Conservation (phyloP, 2,329 filamentous ascomycete species). For the Domatiomyces globalis region DNA sequence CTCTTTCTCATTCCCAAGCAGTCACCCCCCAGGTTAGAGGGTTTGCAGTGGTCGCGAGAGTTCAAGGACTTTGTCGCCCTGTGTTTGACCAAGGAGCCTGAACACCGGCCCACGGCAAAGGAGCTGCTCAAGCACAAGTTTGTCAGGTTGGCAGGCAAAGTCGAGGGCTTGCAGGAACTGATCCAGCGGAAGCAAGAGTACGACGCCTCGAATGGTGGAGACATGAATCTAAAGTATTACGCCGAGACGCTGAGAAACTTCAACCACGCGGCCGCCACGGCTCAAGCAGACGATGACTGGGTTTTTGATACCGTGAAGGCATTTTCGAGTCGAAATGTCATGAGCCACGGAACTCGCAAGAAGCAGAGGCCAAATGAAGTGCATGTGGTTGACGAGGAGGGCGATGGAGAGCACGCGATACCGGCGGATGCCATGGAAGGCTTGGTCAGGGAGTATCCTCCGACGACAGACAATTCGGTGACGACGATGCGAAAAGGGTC, state of each 20-base stretch:
- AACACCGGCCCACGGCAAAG: slow-evolving; percentile 68
- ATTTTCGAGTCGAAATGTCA: slow-evolving; percentile 45
- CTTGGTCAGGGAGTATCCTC: slow-evolving; percentile 12
- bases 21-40: slow-evolving; percentile 68
- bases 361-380: slow-evolving; percentile 33
- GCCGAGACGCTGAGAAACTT: slow-evolving; percentile 64
- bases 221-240: slow-evolving; percentile 68
- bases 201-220: slow-evolving; percentile 57
- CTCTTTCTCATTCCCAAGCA: slow-evolving; percentile 85
- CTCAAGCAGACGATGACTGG: slow-evolving; percentile 70
- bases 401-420: slow-evolving; percentile 23
- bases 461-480: neutral
- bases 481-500: slow-evolving; percentile 12
- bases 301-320: slow-evolving; percentile 86
- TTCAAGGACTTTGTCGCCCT: slow-evolving; percentile 89
- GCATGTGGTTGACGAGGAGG: slow-evolving; percentile 22
- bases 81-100: slow-evolving; percentile 84
- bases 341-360: slow-evolving; percentile 37
- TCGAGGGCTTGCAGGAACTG: slow-evolving; percentile 75
- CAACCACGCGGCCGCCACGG: slow-evolving; percentile 30
- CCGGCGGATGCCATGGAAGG: neutral
- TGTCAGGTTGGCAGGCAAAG: slow-evolving; percentile 71
- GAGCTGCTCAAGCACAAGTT: slow-evolving; percentile 82
- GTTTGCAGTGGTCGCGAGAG: slow-evolving; percentile 63
- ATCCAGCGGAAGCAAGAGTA: slow-evolving; percentile 68